Evolutionary conservation across 495 filamentous ascomycete species (phyloP), one percentile per base, ranked within the genome.

Genomic region (Penicillium turbatum): DNA sequence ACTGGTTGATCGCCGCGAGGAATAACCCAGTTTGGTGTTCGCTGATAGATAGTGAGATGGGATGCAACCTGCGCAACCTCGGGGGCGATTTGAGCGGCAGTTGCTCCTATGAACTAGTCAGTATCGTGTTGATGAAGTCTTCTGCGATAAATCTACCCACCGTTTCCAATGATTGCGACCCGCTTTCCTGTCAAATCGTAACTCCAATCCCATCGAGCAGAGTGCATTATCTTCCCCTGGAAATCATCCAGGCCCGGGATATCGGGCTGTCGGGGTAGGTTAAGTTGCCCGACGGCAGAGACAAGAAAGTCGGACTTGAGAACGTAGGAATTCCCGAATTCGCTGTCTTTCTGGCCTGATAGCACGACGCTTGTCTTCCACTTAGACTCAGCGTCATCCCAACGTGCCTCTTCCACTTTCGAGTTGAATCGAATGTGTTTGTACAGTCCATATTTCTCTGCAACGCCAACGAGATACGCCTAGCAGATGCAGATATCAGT

Each of bases 11-110:
- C 79, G 6, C 53, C 21, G 17, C 79, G 78, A 6, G 76, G 75
- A 8, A 75, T 69, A 12, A 89, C 72, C 85, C 84, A 89, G 42
- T 86, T 86, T 4, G 85, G 83, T 1, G 81, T 84, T 10, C 86
- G 76, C 53, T 88, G 83, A 62, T 84, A 89, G 40, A 87, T 78
- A 1, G 79, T 82, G 5, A 87, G 66, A 10, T 75, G 65, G n/a
- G 76, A 64, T 39, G 78, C 76, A 6, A 78, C 54, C 43, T 79
- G 80, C 41, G 81, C 80, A 26, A 88, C 70, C 39, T 78, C 79
- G 12, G 86, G 84, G 19, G 86, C 74, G 56, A 89, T 87, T 61
- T 89, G 87, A n/a, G 81, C 84, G 9, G 80, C 81, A 15, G 84
- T 87, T 16, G 86, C 84, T 19, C 86, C 84, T 73, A 72, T 77